Conservation (phyloP, 805 yeast genomes). For the Helenozyma rhizophorensis region DNA sequence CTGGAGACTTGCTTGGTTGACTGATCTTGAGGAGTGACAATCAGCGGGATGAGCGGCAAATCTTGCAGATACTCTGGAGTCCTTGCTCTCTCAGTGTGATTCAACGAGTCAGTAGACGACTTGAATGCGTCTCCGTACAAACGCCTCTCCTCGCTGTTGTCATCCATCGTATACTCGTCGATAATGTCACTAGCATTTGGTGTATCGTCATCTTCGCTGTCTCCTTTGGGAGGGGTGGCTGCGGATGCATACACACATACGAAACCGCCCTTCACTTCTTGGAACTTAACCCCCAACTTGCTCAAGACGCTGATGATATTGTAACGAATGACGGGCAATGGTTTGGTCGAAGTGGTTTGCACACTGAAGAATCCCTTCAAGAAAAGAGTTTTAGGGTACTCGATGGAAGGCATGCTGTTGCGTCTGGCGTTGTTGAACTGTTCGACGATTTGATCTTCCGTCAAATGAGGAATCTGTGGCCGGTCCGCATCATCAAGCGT, state of each 20-base stretch:
- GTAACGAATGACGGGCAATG: slow-evolving; percentile 81
- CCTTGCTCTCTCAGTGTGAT: slow-evolving; percentile 18
- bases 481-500: slow-evolving; percentile 36
- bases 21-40: slow-evolving; percentile 12
- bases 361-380: slow-evolving; percentile 92
- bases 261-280: slow-evolving; percentile 92
- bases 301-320: slow-evolving; percentile 75
- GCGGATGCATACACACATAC: slow-evolving; percentile 57
- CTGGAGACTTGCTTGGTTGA: slow-evolving; percentile 26
- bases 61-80: slow-evolving; percentile 22
- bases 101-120: slow-evolving; percentile 27
- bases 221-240: slow-evolving; percentile 43
- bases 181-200: slow-evolving; percentile 15
- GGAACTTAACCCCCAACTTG: slow-evolving; percentile 71
- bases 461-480: slow-evolving; percentile 30
- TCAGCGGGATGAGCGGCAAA: slow-evolving; percentile 7
- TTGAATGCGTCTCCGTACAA: slow-evolving; percentile 39
- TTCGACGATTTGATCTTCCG: slow-evolving; percentile 39
- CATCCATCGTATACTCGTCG: slow-evolving; percentile 16
- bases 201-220: slow-evolving; percentile 9
- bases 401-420: slow-evolving; percentile 89
- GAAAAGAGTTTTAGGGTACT: slow-evolving; percentile 85
- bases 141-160: slow-evolving; percentile 26
- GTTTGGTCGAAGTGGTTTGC: slow-evolving; percentile 91
- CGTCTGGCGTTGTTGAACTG: slow-evolving; percentile 54